A percentile compares a stretch with the other conserved stretches of the same genome.
phyloP scores from a whole-genome alignment of 1,139 yeast species.

The Zhuliangozyma blackwelliae region DNA sequence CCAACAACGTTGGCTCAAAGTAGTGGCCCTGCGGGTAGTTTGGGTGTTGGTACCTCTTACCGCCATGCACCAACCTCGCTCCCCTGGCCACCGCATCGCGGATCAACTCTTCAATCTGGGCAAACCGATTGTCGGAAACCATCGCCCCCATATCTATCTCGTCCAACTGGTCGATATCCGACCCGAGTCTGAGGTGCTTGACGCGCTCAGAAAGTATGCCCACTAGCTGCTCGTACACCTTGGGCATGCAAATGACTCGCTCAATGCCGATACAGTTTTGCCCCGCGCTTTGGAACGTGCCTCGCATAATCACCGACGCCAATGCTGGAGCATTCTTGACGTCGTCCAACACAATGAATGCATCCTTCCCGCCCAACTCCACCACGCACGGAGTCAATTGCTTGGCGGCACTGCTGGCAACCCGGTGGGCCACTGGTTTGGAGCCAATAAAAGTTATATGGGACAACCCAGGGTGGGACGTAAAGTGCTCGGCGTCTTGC shows the following conservation, averaged over 20 bases:
- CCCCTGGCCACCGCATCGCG: conserved; percentile 74
- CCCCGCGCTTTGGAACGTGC: conserved; percentile 94
- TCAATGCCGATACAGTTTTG: conserved; percentile 98
- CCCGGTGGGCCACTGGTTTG: conserved; percentile 88
- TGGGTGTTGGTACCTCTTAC: conserved; percentile 75
- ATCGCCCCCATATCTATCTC: conserved; percentile 96
- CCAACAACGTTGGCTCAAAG: conserved; percentile 81
- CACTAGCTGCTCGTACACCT: conserved; percentile 60
- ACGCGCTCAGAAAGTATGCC: conserved; percentile 56
- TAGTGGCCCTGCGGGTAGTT: conserved; percentile 94
- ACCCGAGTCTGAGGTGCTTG: conserved; percentile 66
- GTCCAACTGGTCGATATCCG: conserved; percentile 84
- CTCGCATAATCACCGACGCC: conserved; percentile 83
- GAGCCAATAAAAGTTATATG: conserved; percentile 96
- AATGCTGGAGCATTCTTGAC: conserved; percentile 53
- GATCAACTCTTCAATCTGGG: conserved; percentile 58
- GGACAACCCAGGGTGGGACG: conserved; percentile 74
- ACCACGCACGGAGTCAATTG: conserved; percentile 89
- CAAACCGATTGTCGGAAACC: conserved; percentile 75
- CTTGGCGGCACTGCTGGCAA: conserved; percentile 74
- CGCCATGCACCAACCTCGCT: conserved; percentile 79
- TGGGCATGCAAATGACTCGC: conserved; percentile 75
- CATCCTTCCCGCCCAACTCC: conserved; percentile 95
- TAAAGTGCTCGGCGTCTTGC: conserved; percentile 78
- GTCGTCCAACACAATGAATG: conserved; percentile 79